Percentiles rank a stretch among this genome's conserved stretches.
These are phyloP conservation scores for Aspergillus cejpii DNA, from an alignment of 2,329 filamentous ascomycete species.

Conservation along the genomic window DNA sequence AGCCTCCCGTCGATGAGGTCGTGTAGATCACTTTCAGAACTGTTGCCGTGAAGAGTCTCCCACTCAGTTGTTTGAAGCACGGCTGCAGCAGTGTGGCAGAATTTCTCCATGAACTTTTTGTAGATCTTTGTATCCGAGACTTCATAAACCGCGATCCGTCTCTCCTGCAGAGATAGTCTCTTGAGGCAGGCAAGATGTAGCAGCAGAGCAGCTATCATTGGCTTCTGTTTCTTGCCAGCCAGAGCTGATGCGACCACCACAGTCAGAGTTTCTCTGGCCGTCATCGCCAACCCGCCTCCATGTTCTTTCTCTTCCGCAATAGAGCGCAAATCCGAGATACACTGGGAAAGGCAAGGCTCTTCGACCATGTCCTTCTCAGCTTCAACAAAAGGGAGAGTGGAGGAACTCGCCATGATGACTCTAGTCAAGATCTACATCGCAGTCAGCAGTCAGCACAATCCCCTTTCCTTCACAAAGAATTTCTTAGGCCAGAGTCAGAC, in stretches of 20 bases:
- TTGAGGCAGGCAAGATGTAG: constrained; percentile 1
- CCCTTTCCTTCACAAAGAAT: neutral
- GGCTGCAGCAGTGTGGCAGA: neutral
- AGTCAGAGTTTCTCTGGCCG: constrained; percentile 1
- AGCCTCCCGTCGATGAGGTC: constrained; percentile 3
- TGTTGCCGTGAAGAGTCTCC: neutral
- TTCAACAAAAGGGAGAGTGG: neutral
- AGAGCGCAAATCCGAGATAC: neutral
- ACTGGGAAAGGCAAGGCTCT: neutral
- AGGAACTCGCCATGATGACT: constrained; percentile 1
- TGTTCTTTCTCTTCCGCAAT: neutral
- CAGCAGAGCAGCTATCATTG: neutral
- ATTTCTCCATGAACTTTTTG: neutral
- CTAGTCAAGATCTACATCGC: constrained; percentile 1
- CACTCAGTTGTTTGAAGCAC: constrained; percentile 3
- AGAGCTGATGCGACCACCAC: neutral
- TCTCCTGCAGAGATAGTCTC: neutral
- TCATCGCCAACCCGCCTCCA: neutral
- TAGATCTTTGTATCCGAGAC: neutral
- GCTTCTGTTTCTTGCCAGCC: neutral
- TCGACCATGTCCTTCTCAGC: neutral
- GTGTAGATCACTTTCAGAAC: neutral
- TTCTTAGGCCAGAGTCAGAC: too few relatives aligned
- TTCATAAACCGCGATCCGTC: neutral
- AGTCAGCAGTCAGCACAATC: neutral